These are phyloP conservation scores for Porpolomopsis calyptriformis DNA, from an alignment of 768 basidiomycete species.

Conservation along the genomic window DNA sequence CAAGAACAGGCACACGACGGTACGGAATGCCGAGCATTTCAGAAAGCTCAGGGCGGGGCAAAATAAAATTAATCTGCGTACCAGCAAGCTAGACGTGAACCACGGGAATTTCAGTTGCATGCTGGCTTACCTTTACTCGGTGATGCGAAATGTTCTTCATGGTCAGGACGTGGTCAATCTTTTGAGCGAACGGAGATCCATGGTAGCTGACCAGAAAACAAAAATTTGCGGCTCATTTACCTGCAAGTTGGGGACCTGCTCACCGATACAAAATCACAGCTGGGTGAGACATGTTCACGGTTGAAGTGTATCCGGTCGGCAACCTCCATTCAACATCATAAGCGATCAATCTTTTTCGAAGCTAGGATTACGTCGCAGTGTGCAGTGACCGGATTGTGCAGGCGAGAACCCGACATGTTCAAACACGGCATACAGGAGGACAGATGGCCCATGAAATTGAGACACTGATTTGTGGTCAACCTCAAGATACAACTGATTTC, in stretches of 20 bases:
- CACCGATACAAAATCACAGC: slow-evolving; percentile 40
- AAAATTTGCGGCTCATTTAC: background rate
- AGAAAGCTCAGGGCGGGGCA: slow-evolving; percentile 48
- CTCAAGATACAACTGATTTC: too few species aligned
- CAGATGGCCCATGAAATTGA: too few species aligned
- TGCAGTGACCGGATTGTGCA: too few species aligned
- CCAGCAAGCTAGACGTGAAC: background rate
- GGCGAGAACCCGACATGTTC: too few species aligned
- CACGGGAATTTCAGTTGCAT: background rate
- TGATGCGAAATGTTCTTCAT: slow-evolving; percentile 40
- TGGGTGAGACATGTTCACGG: too few species aligned
- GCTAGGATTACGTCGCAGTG: too few species aligned
- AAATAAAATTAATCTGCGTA: slow-evolving; percentile 41
- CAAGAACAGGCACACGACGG: slow-evolving; percentile 48
- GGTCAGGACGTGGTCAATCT: slow-evolving; percentile 40
- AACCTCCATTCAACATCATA: too few species aligned
- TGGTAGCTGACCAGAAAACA: slow-evolving; percentile 46
- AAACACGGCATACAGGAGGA: too few species aligned
- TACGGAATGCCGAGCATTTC: slow-evolving; percentile 42
- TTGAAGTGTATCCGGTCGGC: too few species aligned
- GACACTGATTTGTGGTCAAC: too few species aligned
- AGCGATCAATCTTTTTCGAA: too few species aligned
- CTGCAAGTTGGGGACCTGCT: slow-evolving; percentile 7
- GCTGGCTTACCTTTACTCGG: slow-evolving; percentile 33
- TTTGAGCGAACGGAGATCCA: slow-evolving; percentile 39